Evolutionary conservation across 2,329 filamentous ascomycete species (phyloP).

Genomic region (Aspergillus sp.): DNA sequence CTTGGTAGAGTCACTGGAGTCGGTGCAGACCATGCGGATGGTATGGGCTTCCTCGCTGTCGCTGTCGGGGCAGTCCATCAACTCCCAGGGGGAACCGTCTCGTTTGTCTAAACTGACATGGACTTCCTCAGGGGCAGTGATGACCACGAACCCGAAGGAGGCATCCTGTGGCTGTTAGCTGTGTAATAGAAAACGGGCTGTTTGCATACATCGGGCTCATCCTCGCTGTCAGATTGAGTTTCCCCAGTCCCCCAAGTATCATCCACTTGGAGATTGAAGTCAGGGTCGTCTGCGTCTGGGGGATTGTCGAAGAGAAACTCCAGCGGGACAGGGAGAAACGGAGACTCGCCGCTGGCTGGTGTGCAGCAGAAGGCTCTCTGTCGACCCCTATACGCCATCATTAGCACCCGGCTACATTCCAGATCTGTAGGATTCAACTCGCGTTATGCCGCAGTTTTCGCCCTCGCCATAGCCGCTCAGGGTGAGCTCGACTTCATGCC

Average conservation of each 20-base stretch:
- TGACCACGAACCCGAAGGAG: conserved; percentile 9
- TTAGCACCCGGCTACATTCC: neutral
- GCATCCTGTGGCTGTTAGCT: conserved; percentile 7
- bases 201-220: neutral
- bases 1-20: conserved; percentile 34
- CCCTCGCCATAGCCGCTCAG: conserved; percentile 2
- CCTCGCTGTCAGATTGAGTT: conserved; percentile 28
- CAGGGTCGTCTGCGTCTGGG: conserved; percentile 24
- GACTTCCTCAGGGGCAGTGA: conserved; percentile 29
- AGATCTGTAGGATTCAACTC: neutral
- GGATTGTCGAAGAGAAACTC: conserved; percentile 27
- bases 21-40: conserved; percentile 40
- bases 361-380: conserved; percentile 12
- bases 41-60: conserved; percentile 32
- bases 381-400: neutral
- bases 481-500: neutral
- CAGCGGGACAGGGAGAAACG: conserved; percentile 10
- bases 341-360: conserved; percentile 1
- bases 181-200: neutral
- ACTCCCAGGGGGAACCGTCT: conserved; percentile 48
- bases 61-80: conserved; percentile 38
- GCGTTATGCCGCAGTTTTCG: conserved; percentile 4
- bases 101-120: conserved; percentile 40
- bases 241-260: conserved; percentile 21
- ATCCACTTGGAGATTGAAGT: conserved; percentile 32